A percentile compares a stretch with the other conserved stretches of the same genome.
Conservation (phyloP, 257 asterid species). For the Henckelia pumila region DNA sequence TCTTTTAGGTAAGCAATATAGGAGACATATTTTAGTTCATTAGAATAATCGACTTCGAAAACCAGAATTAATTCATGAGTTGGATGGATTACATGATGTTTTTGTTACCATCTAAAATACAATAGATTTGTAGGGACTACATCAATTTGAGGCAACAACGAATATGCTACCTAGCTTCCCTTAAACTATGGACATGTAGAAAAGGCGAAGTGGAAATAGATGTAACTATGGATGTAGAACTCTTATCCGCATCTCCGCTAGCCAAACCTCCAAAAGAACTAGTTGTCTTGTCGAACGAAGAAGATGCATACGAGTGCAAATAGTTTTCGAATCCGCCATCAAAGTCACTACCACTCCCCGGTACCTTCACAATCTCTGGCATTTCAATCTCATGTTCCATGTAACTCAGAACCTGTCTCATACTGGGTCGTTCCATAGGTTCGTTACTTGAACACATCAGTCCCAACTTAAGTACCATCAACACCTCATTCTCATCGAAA, state of each 20-base stretch:
- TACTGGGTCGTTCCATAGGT: constrained; percentile 43
- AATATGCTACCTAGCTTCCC: constrained; percentile 33
- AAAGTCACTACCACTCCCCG: constrained; percentile 23
- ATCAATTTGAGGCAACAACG: not conserved
- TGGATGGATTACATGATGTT: no score
- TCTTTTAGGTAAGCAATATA: no score
- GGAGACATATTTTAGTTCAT: no score
- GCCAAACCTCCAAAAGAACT: constrained; percentile 24
- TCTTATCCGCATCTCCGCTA: constrained; percentile 32
- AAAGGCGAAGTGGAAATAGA: constrained; percentile 36
- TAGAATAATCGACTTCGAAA: no score
- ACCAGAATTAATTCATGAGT: no score
- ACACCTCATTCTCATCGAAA: constrained; percentile 32
- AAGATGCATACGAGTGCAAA: constrained; percentile 46
- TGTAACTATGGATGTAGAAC: constrained; percentile 36
- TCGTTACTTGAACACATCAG: constrained; percentile 43
- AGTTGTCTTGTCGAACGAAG: constrained; percentile 35
- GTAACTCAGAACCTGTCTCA: constrained; percentile 50
- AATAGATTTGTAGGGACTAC: not conserved
- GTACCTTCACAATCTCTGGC: constrained; percentile 35
- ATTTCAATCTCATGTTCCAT: constrained; percentile 42
- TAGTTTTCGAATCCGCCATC: constrained; percentile 48
- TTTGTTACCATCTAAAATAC: no score
- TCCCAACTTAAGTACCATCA: constrained; percentile 53
- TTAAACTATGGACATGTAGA: constrained; percentile 24